A percentile compares a stretch with the other conserved stretches of the same genome.
phyloP scores from a whole-genome alignment of 2,329 filamentous ascomycete genomes.

The Didymella glomerata region DNA sequence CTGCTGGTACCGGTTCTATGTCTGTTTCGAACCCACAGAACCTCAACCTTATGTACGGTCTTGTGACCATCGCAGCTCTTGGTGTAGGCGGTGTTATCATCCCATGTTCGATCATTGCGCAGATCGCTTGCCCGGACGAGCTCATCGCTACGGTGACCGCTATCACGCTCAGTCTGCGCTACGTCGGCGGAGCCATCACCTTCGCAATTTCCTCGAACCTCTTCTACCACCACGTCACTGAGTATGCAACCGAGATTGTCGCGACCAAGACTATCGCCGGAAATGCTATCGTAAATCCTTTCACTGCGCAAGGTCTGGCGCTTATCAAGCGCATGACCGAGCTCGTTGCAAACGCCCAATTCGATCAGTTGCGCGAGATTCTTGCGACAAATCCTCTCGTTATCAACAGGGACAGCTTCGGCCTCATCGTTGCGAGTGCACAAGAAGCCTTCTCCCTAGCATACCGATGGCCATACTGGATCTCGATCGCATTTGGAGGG shows the following conservation, averaged over 20 bases:
- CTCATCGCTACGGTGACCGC: constrained; percentile 74
- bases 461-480: constrained; percentile 69
- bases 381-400: constrained; percentile 57
- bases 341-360: constrained; percentile 54
- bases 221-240: constrained; percentile 39
- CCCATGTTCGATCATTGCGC: constrained; percentile 72
- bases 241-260: constrained; percentile 32
- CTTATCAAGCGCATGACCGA: constrained; percentile 57
- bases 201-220: constrained; percentile 61
- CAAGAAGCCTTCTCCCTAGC: constrained; percentile 65
- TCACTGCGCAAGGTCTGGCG: constrained; percentile 52
- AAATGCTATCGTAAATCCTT: constrained; percentile 55
- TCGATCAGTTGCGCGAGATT: constrained; percentile 50
- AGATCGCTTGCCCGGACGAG: constrained; percentile 74
- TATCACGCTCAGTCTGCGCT: constrained; percentile 73
- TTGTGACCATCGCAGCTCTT: constrained; percentile 68
- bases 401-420: constrained; percentile 55
- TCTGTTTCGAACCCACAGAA: constrained; percentile 62
- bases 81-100: constrained; percentile 75
- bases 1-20: constrained; percentile 67
- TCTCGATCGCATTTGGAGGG: constrained; percentile 68
- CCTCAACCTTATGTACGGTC: constrained; percentile 62
- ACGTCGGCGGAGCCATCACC: constrained; percentile 71
- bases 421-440: constrained; percentile 61
- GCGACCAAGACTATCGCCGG: constrained; percentile 58